Conservation (phyloP, 1,139 yeast species). For the Blastobotrys illinoisensis region DNA sequence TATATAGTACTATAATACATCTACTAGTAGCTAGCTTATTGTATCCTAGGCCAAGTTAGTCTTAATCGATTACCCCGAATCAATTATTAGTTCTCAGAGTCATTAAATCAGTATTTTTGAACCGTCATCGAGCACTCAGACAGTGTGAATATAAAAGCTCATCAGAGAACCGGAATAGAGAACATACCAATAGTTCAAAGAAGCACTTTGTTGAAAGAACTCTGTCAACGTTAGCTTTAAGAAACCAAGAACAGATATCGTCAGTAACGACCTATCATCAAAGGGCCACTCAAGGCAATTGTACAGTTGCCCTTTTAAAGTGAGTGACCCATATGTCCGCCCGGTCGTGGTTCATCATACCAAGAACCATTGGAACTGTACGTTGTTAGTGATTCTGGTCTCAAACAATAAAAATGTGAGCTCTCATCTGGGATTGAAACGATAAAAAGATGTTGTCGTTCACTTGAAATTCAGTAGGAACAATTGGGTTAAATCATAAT, state of each 20-base stretch:
- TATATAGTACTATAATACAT: no score
- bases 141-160: conserved; percentile 34
- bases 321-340: conserved; percentile 27
- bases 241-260: background rate
- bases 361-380: background rate
- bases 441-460: conserved; percentile 21
- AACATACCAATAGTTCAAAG: background rate
- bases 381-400: background rate
- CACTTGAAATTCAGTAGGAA: conserved; percentile 27
- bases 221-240: background rate
- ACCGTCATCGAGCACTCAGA: conserved; percentile 26
- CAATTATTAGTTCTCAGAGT: conserved; percentile 23
- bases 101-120: conserved; percentile 32
- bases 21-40: no score
- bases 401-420: background rate
- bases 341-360: conserved; percentile 32
- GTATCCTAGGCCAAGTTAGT: no score
- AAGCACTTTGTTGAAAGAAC: background rate
- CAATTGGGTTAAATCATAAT: conserved; percentile 24
- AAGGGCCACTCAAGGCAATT: conserved; percentile 19
- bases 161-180: background rate
- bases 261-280: conserved; percentile 28
- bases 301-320: conserved; percentile 23
- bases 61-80: background rate
- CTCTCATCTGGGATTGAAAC: conserved; percentile 31